These are phyloP conservation scores for Rhizopus delemar DNA, from an alignment of 371 early-diverging fungal genomes.

Conservation along the genomic window DNA sequence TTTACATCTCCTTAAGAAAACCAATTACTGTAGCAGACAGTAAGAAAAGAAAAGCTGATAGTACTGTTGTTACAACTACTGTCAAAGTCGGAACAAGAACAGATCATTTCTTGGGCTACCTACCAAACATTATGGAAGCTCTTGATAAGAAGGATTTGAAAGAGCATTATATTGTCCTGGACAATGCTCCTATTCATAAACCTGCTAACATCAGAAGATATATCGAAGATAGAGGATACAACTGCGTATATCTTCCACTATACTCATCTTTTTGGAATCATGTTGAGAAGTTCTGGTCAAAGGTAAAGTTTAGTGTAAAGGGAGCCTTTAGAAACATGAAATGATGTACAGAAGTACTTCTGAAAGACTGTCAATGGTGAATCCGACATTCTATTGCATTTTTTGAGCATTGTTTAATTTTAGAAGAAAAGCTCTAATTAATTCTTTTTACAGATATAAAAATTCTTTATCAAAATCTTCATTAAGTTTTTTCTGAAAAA, in stretches of 20 bases:
- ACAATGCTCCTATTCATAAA: constrained; percentile 12
- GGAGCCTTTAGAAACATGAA: background rate
- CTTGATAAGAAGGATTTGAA: constrained; percentile 8
- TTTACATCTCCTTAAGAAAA: too few relatives aligned
- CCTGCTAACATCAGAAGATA: background rate
- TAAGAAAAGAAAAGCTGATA: background rate
- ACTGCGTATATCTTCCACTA: constrained; percentile 6
- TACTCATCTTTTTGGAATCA: constrained; percentile 16
- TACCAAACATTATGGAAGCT: constrained; percentile 7
- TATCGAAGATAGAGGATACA: constrained; percentile 10
- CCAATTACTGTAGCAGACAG: too few relatives aligned
- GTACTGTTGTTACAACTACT: constrained; percentile 9
- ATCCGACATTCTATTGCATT: too few relatives aligned
- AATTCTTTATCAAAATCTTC: too few relatives aligned
- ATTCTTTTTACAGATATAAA: too few relatives aligned
- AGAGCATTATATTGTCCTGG: constrained; percentile 5
- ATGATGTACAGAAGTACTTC: too few relatives aligned
- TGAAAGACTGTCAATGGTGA: too few relatives aligned
- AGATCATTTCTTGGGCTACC: constrained; percentile 12
- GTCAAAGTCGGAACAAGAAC: constrained; percentile 7
- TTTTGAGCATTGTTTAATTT: too few relatives aligned
- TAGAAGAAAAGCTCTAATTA: too few relatives aligned
- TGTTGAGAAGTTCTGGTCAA: constrained; percentile 15
- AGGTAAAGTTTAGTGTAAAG: constrained; percentile 2
- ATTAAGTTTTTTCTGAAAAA: too few relatives aligned